Evolutionary conservation across 2,329 filamentous ascomycete species (phyloP), one percentile per base, ranked within the genome.

Genomic region (Ascochyta viciae-villosae): DNA sequence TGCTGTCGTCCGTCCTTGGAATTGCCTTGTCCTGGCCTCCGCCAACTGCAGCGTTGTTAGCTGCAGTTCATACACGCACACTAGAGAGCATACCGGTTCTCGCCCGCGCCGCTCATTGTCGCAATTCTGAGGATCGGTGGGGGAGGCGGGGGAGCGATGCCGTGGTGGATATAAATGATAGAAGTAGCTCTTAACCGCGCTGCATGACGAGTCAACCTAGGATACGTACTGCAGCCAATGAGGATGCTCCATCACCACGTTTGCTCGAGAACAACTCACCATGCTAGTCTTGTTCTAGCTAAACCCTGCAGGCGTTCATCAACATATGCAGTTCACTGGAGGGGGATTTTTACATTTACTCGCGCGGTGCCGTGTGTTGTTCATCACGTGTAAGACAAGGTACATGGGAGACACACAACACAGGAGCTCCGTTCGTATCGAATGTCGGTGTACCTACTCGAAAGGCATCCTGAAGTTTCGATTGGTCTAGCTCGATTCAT

Each of bases 71-170:
- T 24, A 8, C 27, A 19, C 4, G 40, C 26, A 31, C 31, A 38
- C 26, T 13, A 33, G 19, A 50, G 39, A 53, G 39, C 63, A 43
- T 70, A 75, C 74, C 73, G 71, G 53, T 74, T 76, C 63, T 75
- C 73, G 49, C 67, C 72, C 65, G 67, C 70, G 65, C 71, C 74
- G 64, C 74, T 76, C 74, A 76, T 76, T 57, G 56, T 74, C 56
- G 57, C 48, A 56, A 61, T 53, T 61, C 49, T 57, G 54, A 50
- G 46, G 49, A 58, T 62, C 63, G 63, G 61, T 57, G 63, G 66
- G 64, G 62, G 61, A 62, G 63, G 61, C 61, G 53, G 55, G 64
- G 63, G 63, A 57, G 57, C 64, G 65, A 65, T 66, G 60, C 64
- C 54, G 55, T 66, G 64, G 61, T 62, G 63, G 65, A 66, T 72